A percentile compares a stretch with the other conserved stretches of the same genome.
phyloP scores from a whole-genome alignment of 257 asterid species.

The Craterostigma plantagineum region DNA sequence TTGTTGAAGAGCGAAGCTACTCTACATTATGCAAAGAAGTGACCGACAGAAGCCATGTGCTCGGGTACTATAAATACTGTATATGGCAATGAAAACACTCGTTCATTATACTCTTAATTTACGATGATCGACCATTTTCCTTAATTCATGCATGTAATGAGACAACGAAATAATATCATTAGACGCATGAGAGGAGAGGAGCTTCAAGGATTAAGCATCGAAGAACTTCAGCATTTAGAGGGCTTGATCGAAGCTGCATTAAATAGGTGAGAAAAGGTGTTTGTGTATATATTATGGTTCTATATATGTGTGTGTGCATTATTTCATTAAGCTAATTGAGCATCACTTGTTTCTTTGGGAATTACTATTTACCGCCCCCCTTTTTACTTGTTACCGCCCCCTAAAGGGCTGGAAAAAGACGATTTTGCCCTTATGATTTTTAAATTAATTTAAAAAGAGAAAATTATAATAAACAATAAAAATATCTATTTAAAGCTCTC shows the following conservation, averaged over 20 bases:
- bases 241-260: constrained; percentile 57
- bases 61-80: constrained; percentile 23
- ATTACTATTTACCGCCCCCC: too few relatives aligned
- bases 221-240: constrained; percentile 64
- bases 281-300: neutral
- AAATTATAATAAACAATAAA: too few relatives aligned
- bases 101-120: neutral
- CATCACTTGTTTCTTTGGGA: neutral
- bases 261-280: constrained; percentile 48
- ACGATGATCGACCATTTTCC: neutral
- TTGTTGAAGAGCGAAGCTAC: constrained; percentile 48
- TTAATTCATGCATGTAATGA: neutral
- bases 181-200: constrained; percentile 97
- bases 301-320: neutral
- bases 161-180: neutral
- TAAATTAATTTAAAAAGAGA: too few relatives aligned
- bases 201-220: constrained; percentile 57
- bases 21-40: constrained; percentile 51
- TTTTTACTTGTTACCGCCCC: too few relatives aligned
- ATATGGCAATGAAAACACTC: too few relatives aligned
- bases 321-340: neutral
- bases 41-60: constrained; percentile 42
- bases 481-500: too few relatives aligned
- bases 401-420: too few relatives aligned
- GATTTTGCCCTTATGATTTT: too few relatives aligned